Evolutionary conservation across 306 rosid species (phyloP).

Genomic region (Boehmeria nivea): DNA sequence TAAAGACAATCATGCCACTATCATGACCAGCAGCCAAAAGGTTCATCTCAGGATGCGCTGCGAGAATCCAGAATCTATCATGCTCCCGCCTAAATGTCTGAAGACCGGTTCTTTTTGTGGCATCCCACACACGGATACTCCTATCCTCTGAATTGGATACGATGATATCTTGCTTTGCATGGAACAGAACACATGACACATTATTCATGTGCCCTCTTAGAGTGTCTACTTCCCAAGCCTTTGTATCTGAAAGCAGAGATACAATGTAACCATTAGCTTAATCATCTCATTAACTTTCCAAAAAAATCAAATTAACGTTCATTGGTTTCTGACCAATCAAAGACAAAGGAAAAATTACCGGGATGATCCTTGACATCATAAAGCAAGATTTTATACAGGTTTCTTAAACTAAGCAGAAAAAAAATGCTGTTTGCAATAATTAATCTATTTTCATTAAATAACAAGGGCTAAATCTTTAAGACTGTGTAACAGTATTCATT

Average conservation of each 20-base stretch:
- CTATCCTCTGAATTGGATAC: slow-evolving; percentile 90
- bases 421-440: no score
- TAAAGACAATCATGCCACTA: slow-evolving; percentile 89
- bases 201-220: slow-evolving; percentile 89
- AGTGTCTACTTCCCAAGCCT: slow-evolving; percentile 96
- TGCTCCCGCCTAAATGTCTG: slow-evolving; percentile 92
- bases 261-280: neutral
- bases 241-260: slow-evolving; percentile 56
- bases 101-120: slow-evolving; percentile 76
- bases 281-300: no score
- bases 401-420: no score
- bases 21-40: slow-evolving; percentile 95
- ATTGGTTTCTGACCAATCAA: neutral
- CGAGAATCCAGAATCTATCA: slow-evolving; percentile 90
- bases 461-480: no score
- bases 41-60: slow-evolving; percentile 90
- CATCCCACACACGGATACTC: slow-evolving; percentile 93
- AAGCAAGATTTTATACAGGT: no score
- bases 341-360: neutral
- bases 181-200: slow-evolving; percentile 84
- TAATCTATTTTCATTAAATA: no score
- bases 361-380: no score
- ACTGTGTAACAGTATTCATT: neutral
- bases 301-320: neutral
- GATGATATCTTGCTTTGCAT: slow-evolving; percentile 78